Base-by-base conservation (phyloP, 2,329 filamentous ascomycete species). In the Bimuria novae-zelandiae region DNA sequence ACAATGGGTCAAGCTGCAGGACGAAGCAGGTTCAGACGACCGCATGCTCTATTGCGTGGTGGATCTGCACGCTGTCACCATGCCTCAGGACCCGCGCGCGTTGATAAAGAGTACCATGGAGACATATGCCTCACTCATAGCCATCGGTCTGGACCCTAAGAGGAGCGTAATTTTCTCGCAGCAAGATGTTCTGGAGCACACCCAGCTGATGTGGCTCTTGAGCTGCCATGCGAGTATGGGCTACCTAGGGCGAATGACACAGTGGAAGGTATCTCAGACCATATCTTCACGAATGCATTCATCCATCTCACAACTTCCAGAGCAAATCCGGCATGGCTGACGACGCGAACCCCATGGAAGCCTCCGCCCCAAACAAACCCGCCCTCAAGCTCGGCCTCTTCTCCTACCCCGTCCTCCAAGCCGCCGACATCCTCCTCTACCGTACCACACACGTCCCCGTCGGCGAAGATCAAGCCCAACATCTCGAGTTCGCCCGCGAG, bases 231-330 rank as follows among this genome's bases (percentile, higher is more conserved):
- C 94, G 21, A 93, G 90, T 4, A 92, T 94, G 74, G 94, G 94
- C 33, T 96, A 96, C 75, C 79, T 99, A n/a, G 89, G 89, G 8
- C 83, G 94, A n/a, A 99, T 99, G 94, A 97, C 94, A 23, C 94
- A 97, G 75, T 99, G 94, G 92, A 99, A 99, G 86, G 91, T 90
- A 68, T 33, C n/a, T 45, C 25, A 14, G 12, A 25, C 4, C 12
- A n/a, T 25, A 2, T 37, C n/a, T n/a, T 27, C 25, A 5, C 25
- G 22, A 33, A 3, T 7, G 21, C 17, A 3, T 36, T 17, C 16
- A 25, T 22, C 29, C 54, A 44, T 11, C 33, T 52, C 14, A 60
- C 29, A 14, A 32, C 12, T 1, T 7, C 8, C 41, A 69, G 66
- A 90, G 84, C 73, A 96, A 95, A 73, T 76, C 94, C 16, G 80